A percentile compares a stretch with the other conserved stretches of the same genome.
These are phyloP conservation scores for Phytopythium delawarense DNA, from an alignment of 352 stramenopile genomes.

Conservation along the genomic window DNA sequence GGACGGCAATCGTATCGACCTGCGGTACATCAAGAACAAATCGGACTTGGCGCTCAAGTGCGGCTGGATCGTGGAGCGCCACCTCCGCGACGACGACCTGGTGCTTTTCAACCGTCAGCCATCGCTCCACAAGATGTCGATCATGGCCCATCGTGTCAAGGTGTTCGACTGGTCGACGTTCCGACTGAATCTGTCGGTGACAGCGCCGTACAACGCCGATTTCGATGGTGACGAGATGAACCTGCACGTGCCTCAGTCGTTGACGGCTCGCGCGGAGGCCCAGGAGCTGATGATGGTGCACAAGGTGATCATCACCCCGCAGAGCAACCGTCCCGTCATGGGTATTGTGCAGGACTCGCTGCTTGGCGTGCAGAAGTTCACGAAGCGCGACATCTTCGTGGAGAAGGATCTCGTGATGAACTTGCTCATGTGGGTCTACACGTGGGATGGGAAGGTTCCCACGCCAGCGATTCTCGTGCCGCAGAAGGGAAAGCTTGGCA, in stretches of 20 bases:
- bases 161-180: conserved; percentile 99
- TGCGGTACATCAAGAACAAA: conserved; percentile 98
- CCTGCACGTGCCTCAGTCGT: conserved; percentile 96
- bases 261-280: conserved; percentile 95
- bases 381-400: conserved; percentile 97
- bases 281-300: conserved; percentile 99
- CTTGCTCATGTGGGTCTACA: conserved; percentile 96
- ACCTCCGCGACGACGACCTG: conserved; percentile 97
- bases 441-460: conserved; percentile 97
- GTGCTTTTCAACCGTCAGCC: conserved; percentile 99
- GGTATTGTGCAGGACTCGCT: conserved; percentile 98
- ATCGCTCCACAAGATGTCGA: conserved; percentile 99
- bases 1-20: conserved; percentile 96
- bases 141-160: conserved; percentile 99
- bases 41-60: conserved; percentile 94
- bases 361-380: conserved; percentile 97
- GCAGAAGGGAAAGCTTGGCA: conserved; percentile 80
- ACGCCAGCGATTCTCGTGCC: conserved; percentile 97
- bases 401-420: conserved; percentile 98
- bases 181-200: conserved; percentile 97
- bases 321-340: conserved; percentile 99
- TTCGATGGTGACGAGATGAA: conserved; percentile 99
- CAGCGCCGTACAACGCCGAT: conserved; percentile 99
- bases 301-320: conserved; percentile 97
- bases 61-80: conserved; percentile 98